Percentiles rank a stretch among this genome's conserved stretches.
These are phyloP conservation scores for Ananas comosus DNA, from an alignment of 176 grass and related monocot genomes.

Conservation along the genomic window DNA sequence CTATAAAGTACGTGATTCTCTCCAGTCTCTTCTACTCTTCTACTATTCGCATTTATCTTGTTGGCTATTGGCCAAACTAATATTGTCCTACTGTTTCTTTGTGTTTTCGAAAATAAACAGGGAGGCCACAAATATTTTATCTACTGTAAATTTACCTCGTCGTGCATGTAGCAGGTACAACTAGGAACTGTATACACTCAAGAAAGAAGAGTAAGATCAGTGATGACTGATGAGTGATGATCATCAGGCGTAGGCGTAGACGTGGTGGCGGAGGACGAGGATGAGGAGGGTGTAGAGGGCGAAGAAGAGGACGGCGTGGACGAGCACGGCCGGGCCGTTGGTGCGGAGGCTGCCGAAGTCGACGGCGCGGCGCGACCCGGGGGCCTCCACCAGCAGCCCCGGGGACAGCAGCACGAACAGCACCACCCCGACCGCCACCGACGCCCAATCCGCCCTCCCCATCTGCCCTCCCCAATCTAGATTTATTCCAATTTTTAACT, in stretches of 20 bases:
- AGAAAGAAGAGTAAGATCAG: too few relatives aligned
- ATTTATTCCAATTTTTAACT: too few relatives aligned
- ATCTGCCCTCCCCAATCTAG: not conserved
- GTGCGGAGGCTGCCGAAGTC: slow-evolving; percentile 13
- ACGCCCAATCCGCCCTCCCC: slow-evolving; percentile 10
- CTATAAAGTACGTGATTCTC: too few relatives aligned
- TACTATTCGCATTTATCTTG: too few relatives aligned
- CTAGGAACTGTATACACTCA: too few relatives aligned
- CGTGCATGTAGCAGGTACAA: too few relatives aligned
- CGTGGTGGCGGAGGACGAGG: slow-evolving; percentile 8
- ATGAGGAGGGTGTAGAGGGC: slow-evolving; percentile 9
- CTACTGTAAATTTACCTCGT: too few relatives aligned
- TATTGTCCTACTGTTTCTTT: too few relatives aligned
- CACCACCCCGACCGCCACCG: slow-evolving; percentile 13
- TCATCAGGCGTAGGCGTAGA: not conserved
- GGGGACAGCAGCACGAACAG: slow-evolving; percentile 19
- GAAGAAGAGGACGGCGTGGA: slow-evolving; percentile 17
- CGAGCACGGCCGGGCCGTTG: slow-evolving; percentile 4
- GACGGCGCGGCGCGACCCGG: not conserved
- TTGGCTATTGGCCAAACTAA: too few relatives aligned
- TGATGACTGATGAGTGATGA: not conserved
- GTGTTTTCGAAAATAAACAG: too few relatives aligned
- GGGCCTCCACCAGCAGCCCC: slow-evolving; percentile 11
- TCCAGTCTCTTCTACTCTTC: too few relatives aligned
- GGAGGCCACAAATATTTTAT: too few relatives aligned